phyloP scores from a whole-genome alignment of 495 filamentous ascomycete genomes.

The Pyronema domesticum region DNA sequence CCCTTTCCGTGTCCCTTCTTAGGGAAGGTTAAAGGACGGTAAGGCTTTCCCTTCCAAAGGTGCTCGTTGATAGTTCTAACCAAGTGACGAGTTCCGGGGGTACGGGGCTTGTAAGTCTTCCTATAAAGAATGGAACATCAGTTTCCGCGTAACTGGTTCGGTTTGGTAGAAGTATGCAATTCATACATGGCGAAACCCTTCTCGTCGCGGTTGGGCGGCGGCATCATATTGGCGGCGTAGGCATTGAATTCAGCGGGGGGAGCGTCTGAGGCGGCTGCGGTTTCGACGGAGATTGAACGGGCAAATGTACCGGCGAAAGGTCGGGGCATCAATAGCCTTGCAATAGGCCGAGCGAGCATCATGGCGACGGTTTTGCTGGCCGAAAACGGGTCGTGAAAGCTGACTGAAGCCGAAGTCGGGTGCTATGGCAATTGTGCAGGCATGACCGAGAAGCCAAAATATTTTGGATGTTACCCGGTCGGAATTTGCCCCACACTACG shows the following conservation, averaged over 20 bases:
- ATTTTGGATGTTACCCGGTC: constrained; percentile 11
- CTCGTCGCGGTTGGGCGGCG: constrained; percentile 1
- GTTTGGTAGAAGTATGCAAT: background rate
- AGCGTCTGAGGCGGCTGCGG: background rate
- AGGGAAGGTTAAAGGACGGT: constrained; percentile 63
- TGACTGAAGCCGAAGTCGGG: no score
- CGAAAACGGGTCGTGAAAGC: no score
- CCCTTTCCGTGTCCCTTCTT: constrained; percentile 85
- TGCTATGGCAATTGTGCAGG: background rate
- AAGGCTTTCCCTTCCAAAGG: constrained; percentile 80
- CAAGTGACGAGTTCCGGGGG: constrained; percentile 83
- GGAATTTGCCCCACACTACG: no score
- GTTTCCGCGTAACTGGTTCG: constrained; percentile 13
- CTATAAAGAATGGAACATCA: constrained; percentile 25
- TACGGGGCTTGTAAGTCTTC: constrained; percentile 83
- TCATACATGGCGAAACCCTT: constrained; percentile 4
- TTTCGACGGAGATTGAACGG: background rate
- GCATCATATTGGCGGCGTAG: background rate
- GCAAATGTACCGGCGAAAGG: background rate
- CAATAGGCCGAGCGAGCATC: constrained; percentile 10
- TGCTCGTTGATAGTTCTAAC: constrained; percentile 87
- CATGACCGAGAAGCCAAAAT: background rate
- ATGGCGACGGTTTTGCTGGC: constrained; percentile 3
- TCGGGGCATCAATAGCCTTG: constrained; percentile 14
- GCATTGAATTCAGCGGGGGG: background rate